Evolutionary conservation across 495 filamentous ascomycete species (phyloP), one percentile per base, ranked within the genome.

Genomic region (Glarea lozoyensis): DNA sequence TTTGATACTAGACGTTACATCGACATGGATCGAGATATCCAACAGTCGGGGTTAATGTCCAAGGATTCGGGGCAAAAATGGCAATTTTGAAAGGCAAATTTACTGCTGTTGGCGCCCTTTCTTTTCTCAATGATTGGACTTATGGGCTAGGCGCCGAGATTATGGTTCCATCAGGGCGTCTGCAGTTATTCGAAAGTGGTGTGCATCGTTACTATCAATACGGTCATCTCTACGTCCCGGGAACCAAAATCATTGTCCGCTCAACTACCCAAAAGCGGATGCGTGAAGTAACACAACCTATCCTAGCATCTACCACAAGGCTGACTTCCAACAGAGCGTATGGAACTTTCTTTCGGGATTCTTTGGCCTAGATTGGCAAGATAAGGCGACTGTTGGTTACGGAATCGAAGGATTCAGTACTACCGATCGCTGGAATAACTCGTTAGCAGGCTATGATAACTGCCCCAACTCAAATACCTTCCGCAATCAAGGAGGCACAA

Each of bases 1-100:
- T n/a, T 33, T 4, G 9, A 12, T 82, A 70, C 7, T 78, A 89
- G 53, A 61, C 87, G 19, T 69, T 94, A 38, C 83, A 82, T 5
- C 73, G 88, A 13, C 88, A 94, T 62, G 88, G 88, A 12, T 85
- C 84, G 10, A 72, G 88, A 44, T 80, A 81, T 56, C 88, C 88
- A 4, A 90, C 86, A 0, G 50, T 56, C 10, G 59, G 61, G 33
- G 86, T 86, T 57, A 61, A 59, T 32, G 54, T 59, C 22, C 61
- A 78, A 19, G 64, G 84, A 32, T 53, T 68, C 18, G 67, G 65
- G 6, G 78, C 90, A 45, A 76, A 88, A 23, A 53, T 56, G 12
- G 68, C 61, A 25, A 76, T 92, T 50, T 72, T 84, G 15, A 53
- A 50, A 13, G 68, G 61, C 25, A 78, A 72, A 15, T 72, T 63